phyloP scores from a whole-genome alignment of 1,284 basidiomycete species.

The Bjerkandera adusta region DNA sequence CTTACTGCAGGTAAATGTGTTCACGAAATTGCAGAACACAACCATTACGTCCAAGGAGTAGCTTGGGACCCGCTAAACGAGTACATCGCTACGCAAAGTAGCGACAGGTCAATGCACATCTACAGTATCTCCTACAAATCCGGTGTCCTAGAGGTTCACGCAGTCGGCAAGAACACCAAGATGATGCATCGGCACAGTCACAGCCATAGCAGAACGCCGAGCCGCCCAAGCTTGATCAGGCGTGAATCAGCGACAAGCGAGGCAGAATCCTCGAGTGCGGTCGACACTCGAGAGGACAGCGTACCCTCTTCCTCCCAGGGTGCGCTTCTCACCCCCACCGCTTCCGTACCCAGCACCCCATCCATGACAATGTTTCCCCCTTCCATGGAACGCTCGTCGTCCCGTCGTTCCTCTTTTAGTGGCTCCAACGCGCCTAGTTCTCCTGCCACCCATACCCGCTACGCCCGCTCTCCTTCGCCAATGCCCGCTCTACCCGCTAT shows the following conservation, averaged over 20 bases:
- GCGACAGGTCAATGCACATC: slow-evolving; percentile 89
- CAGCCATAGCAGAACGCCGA: slow-evolving; percentile 65
- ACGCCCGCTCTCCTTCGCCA: slow-evolving; percentile 86
- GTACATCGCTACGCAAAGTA: slow-evolving; percentile 93
- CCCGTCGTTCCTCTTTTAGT: slow-evolving; percentile 87
- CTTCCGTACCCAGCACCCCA: slow-evolving; percentile 54
- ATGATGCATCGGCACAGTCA: slow-evolving; percentile 69
- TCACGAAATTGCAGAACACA: slow-evolving; percentile 85
- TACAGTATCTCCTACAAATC: slow-evolving; percentile 78
- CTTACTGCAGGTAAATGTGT: slow-evolving; percentile 66
- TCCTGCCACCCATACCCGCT: slow-evolving; percentile 61
- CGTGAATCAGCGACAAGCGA: slow-evolving; percentile 77
- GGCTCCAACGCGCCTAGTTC: slow-evolving; percentile 76
- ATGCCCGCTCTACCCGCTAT: slow-evolving; percentile 90
- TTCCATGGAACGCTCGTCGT: slow-evolving; percentile 62
- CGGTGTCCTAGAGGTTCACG: slow-evolving; percentile 82
- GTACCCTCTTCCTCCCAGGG: slow-evolving; percentile 21
- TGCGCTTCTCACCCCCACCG: slow-evolving; percentile 63
- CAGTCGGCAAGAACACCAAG: slow-evolving; percentile 77
- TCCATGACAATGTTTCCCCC: slow-evolving; percentile 72
- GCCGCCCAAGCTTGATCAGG: slow-evolving; percentile 58
- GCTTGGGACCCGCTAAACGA: slow-evolving; percentile 96
- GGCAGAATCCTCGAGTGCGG: slow-evolving; percentile 57
- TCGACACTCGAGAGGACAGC: slow-evolving; percentile 39
- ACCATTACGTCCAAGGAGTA: slow-evolving; percentile 94